phyloP scores from a whole-genome alignment of 768 basidiomycete species.

The Pleurotus pulmonarius region DNA sequence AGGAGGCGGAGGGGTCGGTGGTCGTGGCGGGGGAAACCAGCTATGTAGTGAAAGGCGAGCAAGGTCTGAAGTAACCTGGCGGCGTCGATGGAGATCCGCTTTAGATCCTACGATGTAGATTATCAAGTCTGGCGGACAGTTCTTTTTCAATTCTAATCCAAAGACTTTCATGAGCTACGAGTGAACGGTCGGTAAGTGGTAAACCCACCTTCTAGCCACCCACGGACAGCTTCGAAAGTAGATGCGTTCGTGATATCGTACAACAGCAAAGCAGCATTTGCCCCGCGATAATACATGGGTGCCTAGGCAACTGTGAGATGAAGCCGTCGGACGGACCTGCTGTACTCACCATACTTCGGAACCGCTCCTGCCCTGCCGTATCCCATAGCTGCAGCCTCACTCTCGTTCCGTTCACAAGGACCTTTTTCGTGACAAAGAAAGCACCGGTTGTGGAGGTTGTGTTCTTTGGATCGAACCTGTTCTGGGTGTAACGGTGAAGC shows the following conservation, averaged over 20 bases:
- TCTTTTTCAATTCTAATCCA: constrained; percentile 79
- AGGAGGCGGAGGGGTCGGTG: constrained; percentile 61
- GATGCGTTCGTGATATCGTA: constrained; percentile 93
- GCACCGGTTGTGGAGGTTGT: constrained; percentile 90
- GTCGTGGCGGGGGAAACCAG: constrained; percentile 83
- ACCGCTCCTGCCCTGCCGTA: constrained; percentile 91
- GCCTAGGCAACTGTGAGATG: constrained; percentile 44
- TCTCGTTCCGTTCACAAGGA: constrained; percentile 77
- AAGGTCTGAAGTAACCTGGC: constrained; percentile 77
- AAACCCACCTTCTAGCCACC: constrained; percentile 81
- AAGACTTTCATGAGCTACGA: constrained; percentile 12
- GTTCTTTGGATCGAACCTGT: constrained; percentile 85
- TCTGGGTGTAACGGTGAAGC: constrained; percentile 85
- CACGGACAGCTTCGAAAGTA: constrained; percentile 86
- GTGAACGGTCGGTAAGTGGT: constrained; percentile 12
- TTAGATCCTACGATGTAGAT: constrained; percentile 96
- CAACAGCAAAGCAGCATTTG: constrained; percentile 88
- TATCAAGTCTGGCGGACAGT: constrained; percentile 82
- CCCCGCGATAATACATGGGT: constrained; percentile 94
- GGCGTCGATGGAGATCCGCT: constrained; percentile 68
- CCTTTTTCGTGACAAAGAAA: constrained; percentile 92
- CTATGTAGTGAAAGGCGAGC: constrained; percentile 80
- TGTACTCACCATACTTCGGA: constrained; percentile 76
- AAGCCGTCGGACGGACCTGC: too few relatives aligned
- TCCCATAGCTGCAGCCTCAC: constrained; percentile 91